These are phyloP conservation scores for Fusarium ambrosium DNA, from an alignment of 2,329 filamentous ascomycete genomes.

Conservation along the genomic window DNA sequence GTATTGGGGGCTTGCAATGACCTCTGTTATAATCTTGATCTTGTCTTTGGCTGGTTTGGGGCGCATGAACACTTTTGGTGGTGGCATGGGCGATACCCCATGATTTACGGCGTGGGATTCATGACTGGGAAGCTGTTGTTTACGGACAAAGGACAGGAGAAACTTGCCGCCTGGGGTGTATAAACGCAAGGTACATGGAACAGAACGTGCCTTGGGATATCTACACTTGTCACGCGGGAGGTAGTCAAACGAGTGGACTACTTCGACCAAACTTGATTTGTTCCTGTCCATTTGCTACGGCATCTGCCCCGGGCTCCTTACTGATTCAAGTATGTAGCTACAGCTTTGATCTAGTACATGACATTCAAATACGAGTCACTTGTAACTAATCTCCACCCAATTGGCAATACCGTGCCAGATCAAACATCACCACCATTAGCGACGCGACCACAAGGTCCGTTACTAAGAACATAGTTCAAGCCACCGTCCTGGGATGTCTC, in stretches of 20 bases:
- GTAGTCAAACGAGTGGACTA: neutral
- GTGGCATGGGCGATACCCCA: slow-evolving; percentile 20
- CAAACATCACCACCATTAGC: neutral
- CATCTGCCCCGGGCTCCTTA: neutral
- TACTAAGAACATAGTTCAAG: neutral
- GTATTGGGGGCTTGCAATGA: slow-evolving; percentile 10
- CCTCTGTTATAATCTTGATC: slow-evolving; percentile 23
- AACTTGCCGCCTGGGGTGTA: neutral
- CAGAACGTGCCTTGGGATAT: neutral
- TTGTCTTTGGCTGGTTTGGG: slow-evolving; percentile 24
- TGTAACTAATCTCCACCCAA: neutral
- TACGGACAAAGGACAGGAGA: neutral
- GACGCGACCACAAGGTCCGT: neutral
- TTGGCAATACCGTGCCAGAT: too few relatives aligned
- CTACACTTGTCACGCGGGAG: neutral
- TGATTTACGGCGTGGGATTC: slow-evolving; percentile 16
- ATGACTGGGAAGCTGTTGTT: neutral
- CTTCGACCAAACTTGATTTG: neutral
- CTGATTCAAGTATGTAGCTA: neutral
- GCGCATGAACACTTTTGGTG: slow-evolving; percentile 25
- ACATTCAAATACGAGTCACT: neutral
- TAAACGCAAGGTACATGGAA: neutral
- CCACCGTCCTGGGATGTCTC: neutral
- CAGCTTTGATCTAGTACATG: neutral
- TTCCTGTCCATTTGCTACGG: neutral